Evolutionary conservation across 2,329 filamentous ascomycete species (phyloP).

Genomic region (Aspergillus alliaceus): DNA sequence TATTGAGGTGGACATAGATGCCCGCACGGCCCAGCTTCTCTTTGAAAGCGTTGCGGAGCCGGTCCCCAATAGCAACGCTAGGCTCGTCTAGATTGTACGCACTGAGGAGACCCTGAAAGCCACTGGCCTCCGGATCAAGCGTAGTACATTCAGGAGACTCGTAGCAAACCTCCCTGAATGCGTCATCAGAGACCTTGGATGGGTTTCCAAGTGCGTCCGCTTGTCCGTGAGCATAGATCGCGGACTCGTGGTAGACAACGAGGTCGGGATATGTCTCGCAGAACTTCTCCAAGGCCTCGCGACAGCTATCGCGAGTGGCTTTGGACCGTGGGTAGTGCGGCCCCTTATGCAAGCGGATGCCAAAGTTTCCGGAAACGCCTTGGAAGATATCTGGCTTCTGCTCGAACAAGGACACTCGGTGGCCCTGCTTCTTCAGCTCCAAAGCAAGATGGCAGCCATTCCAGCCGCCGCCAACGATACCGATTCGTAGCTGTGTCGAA

Average conservation of each 20-base stretch:
- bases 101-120: background rate
- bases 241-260: background rate
- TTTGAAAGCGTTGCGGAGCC: background rate
- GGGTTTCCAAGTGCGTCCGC: background rate
- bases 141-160: background rate
- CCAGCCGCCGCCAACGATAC: conserved; percentile 5
- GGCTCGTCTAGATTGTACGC: conserved; percentile 5
- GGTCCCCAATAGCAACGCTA: background rate
- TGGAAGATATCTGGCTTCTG: conserved; percentile 1
- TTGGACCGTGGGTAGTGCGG: conserved; percentile 7
- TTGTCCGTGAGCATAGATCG: conserved; percentile 1
- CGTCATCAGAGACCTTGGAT: background rate
- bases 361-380: conserved; percentile 5
- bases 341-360: conserved; percentile 5
- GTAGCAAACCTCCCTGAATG: background rate
- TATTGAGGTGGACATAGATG: background rate
- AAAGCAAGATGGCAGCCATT: conserved; percentile 7
- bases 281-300: background rate
- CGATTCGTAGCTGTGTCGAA: background rate
- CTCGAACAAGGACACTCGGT: conserved; percentile 1
- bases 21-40: background rate
- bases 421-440: background rate
- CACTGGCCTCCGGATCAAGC: background rate
- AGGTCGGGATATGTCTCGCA: conserved; percentile 1
- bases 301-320: conserved; percentile 4